These are phyloP conservation scores for Cymbopogon citratus DNA, from an alignment of 176 grass and related monocot species.

Conservation along the genomic window DNA sequence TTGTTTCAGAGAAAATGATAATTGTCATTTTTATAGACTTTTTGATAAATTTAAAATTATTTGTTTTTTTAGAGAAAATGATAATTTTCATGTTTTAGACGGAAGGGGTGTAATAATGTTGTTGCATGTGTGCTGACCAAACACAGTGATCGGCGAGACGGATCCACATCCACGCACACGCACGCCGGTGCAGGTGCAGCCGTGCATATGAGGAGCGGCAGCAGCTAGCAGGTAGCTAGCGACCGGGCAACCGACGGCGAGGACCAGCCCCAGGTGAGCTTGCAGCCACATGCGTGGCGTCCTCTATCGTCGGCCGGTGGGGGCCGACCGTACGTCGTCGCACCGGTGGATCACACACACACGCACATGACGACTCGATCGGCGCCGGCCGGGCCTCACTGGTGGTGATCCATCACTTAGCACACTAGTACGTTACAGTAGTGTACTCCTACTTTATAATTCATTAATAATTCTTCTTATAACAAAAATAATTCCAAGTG, in stretches of 20 bases:
- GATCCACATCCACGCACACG: not conserved
- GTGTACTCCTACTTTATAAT: not conserved
- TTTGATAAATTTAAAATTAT: no score
- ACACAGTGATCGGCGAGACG: not conserved
- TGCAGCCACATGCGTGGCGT: conserved; percentile 33
- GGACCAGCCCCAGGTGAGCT: not conserved
- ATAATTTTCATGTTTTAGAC: no score
- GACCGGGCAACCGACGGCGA: conserved; percentile 25
- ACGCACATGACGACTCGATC: not conserved
- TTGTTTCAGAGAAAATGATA: no score
- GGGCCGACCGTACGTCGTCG: not conserved
- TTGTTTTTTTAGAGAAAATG: no score
- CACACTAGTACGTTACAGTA: not conserved
- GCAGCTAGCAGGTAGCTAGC: conserved; percentile 20
- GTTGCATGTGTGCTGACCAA: not conserved
- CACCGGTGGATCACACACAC: not conserved
- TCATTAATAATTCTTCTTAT: no score
- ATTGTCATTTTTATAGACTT: no score
- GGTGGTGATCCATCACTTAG: not conserved
- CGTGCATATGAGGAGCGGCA: not conserved
- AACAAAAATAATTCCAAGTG: not conserved
- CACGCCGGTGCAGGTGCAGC: not conserved
- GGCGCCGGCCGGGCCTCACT: not conserved
- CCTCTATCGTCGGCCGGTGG: not conserved
- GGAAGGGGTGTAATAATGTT: not conserved